Percentiles rank a stretch among this genome's conserved stretches.
phyloP scores from a whole-genome alignment of 2,329 filamentous ascomycete genomes.

The Cryphonectria naterciae region DNA sequence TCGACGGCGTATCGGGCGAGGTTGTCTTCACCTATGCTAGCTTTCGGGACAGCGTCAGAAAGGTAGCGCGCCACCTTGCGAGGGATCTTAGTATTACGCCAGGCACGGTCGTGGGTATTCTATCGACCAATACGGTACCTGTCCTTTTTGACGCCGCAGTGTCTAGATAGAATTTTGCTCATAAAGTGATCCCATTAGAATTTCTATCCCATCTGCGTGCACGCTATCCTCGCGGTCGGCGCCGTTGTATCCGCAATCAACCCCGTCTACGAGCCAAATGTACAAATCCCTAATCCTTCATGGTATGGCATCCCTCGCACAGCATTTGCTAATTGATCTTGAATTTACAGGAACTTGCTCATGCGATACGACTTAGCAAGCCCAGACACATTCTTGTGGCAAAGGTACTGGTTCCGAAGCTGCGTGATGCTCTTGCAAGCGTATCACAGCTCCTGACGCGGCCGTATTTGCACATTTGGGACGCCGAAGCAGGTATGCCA shows the following conservation, averaged over 20 bases:
- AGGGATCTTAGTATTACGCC: constrained; percentile 7
- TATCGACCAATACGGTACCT: constrained; percentile 23
- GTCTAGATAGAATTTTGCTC: too few relatives aligned
- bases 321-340: background rate
- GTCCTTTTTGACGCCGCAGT: too few relatives aligned
- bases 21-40: constrained; percentile 23
- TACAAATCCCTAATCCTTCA: background rate
- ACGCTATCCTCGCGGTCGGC: constrained; percentile 21
- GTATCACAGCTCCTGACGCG: too few relatives aligned
- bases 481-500: background rate
- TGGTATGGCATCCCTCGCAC: background rate
- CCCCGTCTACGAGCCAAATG: constrained; percentile 20
- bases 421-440: background rate
- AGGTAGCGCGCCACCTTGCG: constrained; percentile 22
- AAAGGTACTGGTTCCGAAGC: constrained; percentile 8
- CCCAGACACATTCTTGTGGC: constrained; percentile 22
- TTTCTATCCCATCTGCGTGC: constrained; percentile 23
- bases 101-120: constrained; percentile 19
- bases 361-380: constrained; percentile 20
- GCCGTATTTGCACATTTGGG: constrained; percentile 7
- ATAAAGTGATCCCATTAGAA: constrained; percentile 10
- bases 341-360: constrained; percentile 13
- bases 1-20: constrained; percentile 23
- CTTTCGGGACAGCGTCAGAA: constrained; percentile 20
- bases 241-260: constrained; percentile 25